Percentiles rank a stretch among this genome's conserved stretches.
phyloP scores from a whole-genome alignment of 805 yeast species.

The Suhomyces sp. region DNA sequence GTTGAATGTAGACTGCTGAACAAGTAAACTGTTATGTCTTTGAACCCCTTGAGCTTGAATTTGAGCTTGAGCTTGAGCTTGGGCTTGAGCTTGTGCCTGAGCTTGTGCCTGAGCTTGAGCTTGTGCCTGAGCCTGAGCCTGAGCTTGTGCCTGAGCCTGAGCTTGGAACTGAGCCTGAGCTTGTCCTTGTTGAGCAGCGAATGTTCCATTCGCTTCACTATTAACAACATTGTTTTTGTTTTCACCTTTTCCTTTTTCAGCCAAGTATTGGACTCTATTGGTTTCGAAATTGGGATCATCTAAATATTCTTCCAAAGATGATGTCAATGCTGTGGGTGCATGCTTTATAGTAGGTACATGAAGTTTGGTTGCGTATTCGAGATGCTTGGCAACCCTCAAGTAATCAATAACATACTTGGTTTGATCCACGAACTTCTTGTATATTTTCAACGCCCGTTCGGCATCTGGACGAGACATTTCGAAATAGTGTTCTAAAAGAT shows the following conservation, averaged over 20 bases:
- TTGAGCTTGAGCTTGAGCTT: slow-evolving; percentile 6
- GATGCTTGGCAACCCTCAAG: slow-evolving; percentile 83
- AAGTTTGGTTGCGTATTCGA: slow-evolving; percentile 81
- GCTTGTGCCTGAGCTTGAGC: slow-evolving; percentile 5
- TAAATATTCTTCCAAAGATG: slow-evolving; percentile 83
- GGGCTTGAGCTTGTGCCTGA: slow-evolving; percentile 8
- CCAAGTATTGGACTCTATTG: slow-evolving; percentile 74
- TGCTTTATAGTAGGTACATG: slow-evolving; percentile 95
- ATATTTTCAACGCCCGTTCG: slow-evolving; percentile 78
- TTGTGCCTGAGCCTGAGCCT: slow-evolving; percentile 4
- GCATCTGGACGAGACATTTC: slow-evolving; percentile 89
- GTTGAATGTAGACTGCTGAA: slow-evolving; percentile 39
- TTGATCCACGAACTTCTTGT: slow-evolving; percentile 79
- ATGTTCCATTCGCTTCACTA: slow-evolving; percentile 1
- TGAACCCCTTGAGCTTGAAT: slow-evolving; percentile 9
- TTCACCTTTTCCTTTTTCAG: slow-evolving; percentile 59
- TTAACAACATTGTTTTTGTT: background rate
- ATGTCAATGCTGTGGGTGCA: slow-evolving; percentile 91
- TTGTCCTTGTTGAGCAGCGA: slow-evolving; percentile 1
- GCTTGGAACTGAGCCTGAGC: slow-evolving; percentile 6
- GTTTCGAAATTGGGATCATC: slow-evolving; percentile 81
- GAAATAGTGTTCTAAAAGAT: slow-evolving; percentile 88
- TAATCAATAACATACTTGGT: slow-evolving; percentile 87
- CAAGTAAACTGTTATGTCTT: slow-evolving; percentile 29
- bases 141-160: slow-evolving; percentile 6